Percentiles rank a stretch among this genome's conserved stretches.
phyloP scores from a whole-genome alignment of 352 stramenopile species.

The Stramenopiles sp. region DNA sequence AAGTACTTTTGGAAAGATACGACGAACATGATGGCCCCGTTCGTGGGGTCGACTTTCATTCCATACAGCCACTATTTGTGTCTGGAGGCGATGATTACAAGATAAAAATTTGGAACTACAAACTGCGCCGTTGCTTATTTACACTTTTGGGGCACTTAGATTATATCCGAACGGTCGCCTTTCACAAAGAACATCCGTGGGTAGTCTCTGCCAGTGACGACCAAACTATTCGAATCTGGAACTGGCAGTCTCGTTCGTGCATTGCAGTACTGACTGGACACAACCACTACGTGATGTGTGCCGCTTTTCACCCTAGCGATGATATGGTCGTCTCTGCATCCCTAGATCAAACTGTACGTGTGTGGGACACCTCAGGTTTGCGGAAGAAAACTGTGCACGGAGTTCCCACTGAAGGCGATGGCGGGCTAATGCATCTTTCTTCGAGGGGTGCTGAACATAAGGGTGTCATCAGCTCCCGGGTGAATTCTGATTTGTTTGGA shows the following conservation, averaged over 20 bases:
- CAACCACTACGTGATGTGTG: constrained; percentile 99
- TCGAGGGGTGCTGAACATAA: constrained; percentile 41
- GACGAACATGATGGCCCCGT: constrained; percentile 98
- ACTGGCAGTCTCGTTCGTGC: constrained; percentile 95
- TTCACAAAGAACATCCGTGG: constrained; percentile 97
- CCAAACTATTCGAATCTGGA: constrained; percentile 98
- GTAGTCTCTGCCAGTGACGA: constrained; percentile 91
- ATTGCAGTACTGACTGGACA: constrained; percentile 97
- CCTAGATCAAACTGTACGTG: constrained; percentile 93
- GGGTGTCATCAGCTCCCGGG: constrained; percentile 39
- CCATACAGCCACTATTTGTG: constrained; percentile 88
- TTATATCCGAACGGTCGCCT: constrained; percentile 98
- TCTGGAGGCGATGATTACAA: constrained; percentile 99
- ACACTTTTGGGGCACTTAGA: constrained; percentile 95
- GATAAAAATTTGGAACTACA: constrained; percentile 99
- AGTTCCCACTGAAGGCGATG: constrained; percentile 28
- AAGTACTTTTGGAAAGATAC: constrained; percentile 94
- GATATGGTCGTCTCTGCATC: constrained; percentile 96
- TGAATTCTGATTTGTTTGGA: constrained; percentile 89
- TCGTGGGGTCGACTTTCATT: constrained; percentile 94
- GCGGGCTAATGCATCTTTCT: constrained; percentile 19
- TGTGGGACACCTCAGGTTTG: constrained; percentile 98
- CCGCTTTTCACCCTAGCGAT: constrained; percentile 96
- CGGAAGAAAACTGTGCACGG: constrained; percentile 92
- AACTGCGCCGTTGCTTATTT: constrained; percentile 92